These are phyloP conservation scores for Colletotrichum sp. DNA, from an alignment of 2,329 filamentous ascomycete genomes.

Conservation along the genomic window DNA sequence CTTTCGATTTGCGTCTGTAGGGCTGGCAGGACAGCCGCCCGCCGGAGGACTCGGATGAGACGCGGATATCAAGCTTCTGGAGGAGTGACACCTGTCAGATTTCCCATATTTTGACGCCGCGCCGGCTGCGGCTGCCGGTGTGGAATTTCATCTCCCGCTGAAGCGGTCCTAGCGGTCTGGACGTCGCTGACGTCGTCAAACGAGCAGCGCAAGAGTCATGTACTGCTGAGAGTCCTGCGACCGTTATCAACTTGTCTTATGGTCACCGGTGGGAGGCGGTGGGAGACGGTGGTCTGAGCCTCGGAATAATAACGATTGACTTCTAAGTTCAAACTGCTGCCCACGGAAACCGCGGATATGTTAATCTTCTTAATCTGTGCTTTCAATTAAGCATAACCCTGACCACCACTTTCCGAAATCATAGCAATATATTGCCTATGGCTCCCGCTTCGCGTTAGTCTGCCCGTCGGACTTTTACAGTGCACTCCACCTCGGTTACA, in stretches of 20 bases:
- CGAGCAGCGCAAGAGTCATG: not conserved
- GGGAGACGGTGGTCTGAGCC: not conserved
- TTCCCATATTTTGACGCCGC: not conserved
- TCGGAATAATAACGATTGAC: not conserved
- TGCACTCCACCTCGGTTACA: not conserved
- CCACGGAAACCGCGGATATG: not conserved
- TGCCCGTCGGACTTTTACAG: not conserved
- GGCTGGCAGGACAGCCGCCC: not conserved
- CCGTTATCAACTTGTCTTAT: not conserved
- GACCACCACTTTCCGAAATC: not conserved
- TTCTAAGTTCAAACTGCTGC: not conserved
- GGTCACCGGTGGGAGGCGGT: not conserved
- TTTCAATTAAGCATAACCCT: conserved; percentile 7
- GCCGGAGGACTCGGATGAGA: not conserved
- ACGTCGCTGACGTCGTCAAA: not conserved
- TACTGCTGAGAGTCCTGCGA: not conserved
- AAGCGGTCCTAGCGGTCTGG: not conserved
- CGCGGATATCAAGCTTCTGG: not conserved
- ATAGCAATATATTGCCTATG: not conserved
- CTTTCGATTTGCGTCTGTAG: not conserved
- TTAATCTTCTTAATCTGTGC: not conserved
- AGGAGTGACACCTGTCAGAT: not conserved
- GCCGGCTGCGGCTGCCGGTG: not conserved
- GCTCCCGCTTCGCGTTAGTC: not conserved
- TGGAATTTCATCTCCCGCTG: not conserved